phyloP scores from a whole-genome alignment of 352 stramenopile species.

The Globisporangium parvum region DNA sequence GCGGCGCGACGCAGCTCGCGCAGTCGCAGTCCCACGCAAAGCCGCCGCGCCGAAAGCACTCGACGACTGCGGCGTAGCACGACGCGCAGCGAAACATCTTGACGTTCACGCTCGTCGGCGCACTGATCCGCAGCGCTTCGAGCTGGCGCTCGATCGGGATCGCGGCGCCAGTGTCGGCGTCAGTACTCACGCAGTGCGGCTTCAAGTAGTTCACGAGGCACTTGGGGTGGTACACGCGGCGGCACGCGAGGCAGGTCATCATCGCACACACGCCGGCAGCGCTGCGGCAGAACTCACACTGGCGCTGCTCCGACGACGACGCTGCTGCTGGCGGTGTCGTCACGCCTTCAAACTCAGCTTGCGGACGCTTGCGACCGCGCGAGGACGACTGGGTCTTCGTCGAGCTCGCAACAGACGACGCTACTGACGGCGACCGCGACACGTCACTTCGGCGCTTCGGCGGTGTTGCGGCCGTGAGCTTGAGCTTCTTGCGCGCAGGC shows the following conservation, averaged over 20 bases:
- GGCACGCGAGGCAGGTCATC: constrained; percentile 32
- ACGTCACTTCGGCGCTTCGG: neutral
- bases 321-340: neutral
- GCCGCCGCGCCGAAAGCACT: constrained; percentile 29
- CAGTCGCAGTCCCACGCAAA: constrained; percentile 36
- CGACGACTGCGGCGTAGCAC: constrained; percentile 36
- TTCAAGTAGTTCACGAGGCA: constrained; percentile 34
- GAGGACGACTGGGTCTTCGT: neutral
- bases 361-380: neutral
- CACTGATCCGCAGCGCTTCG: constrained; percentile 19
- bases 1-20: constrained; percentile 27
- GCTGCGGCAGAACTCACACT: constrained; percentile 43
- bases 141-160: constrained; percentile 31
- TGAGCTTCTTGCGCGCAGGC: constrained; percentile 8
- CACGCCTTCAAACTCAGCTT: constrained; percentile 2
- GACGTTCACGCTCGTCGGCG: constrained; percentile 15
- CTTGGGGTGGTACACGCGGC: constrained; percentile 37
- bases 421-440: neutral
- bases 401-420: neutral
- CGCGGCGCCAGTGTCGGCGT: constrained; percentile 1
- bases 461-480: neutral
- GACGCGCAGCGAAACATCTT: constrained; percentile 40
- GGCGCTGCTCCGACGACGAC: constrained; percentile 5
- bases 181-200: constrained; percentile 12
- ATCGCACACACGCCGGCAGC: constrained; percentile 24